Evolutionary conservation across 345 rosid species (phyloP).

Genomic region (Limnanthes douglasii): DNA sequence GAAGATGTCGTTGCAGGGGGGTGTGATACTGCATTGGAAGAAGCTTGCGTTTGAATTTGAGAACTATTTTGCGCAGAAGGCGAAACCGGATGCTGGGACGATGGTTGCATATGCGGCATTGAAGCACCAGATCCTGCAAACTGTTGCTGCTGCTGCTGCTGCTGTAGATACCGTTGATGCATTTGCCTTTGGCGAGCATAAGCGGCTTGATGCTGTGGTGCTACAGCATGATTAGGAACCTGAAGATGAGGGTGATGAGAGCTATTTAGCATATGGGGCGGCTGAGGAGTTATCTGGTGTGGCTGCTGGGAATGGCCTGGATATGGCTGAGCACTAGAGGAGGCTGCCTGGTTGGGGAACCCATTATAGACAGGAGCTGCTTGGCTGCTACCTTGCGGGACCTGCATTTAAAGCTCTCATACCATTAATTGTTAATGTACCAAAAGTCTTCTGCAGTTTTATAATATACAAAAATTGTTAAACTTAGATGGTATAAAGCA

Average conservation of each 20-base stretch:
- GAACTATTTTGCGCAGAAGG: constrained; percentile 55
- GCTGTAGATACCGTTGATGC: constrained; percentile 65
- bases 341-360: constrained; percentile 54
- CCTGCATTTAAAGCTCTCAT: constrained; percentile 65
- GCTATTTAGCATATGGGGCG: constrained; percentile 35
- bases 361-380: constrained; percentile 57
- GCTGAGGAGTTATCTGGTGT: constrained; percentile 56
- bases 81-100: constrained; percentile 61
- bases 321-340: constrained; percentile 49
- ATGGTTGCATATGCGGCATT: constrained; percentile 52
- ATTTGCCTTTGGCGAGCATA: constrained; percentile 55
- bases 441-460: no score
- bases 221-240: constrained; percentile 43
- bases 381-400: constrained; percentile 48
- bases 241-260: constrained; percentile 62
- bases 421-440: no score
- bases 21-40: constrained; percentile 37
- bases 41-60: constrained; percentile 48
- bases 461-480: no score
- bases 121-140: constrained; percentile 38
- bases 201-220: constrained; percentile 55
- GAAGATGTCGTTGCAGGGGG: constrained; percentile 40
- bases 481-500: no score
- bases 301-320: constrained; percentile 61
- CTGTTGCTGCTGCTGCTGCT: constrained; percentile 48